phyloP scores from a whole-genome alignment of 495 filamentous ascomycete genomes.

The Penicillium flavigenum region DNA sequence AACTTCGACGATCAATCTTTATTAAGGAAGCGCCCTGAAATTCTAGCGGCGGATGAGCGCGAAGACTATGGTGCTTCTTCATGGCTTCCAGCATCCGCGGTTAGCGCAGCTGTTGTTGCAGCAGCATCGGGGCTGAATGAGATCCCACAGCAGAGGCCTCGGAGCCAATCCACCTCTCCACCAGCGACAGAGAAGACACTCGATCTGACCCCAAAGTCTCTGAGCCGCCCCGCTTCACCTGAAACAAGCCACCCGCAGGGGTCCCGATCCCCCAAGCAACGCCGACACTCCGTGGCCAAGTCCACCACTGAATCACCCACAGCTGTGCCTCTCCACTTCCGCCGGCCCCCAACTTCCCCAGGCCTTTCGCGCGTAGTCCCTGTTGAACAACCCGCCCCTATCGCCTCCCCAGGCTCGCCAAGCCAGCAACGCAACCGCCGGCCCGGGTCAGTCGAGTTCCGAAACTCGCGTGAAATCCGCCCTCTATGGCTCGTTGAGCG shows the following conservation, averaged over 20 bases:
- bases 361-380: conserved; percentile 37
- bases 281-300: conserved; percentile 34
- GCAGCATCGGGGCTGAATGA: conserved; percentile 25
- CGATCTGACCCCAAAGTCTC: conserved; percentile 35
- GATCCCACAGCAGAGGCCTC: conserved; percentile 29
- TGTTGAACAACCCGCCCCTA: conserved; percentile 24
- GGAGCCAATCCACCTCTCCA: conserved; percentile 41
- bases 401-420: conserved; percentile 32
- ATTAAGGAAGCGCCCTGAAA: conserved; percentile 53
- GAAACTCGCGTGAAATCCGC: conserved; percentile 46
- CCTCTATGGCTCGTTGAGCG: conserved; percentile 53
- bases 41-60: conserved; percentile 36
- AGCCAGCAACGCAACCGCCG: conserved; percentile 40
- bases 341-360: conserved; percentile 46
- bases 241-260: conserved; percentile 21
- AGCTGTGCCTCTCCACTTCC: conserved; percentile 51
- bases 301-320: conserved; percentile 45
- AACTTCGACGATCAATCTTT: conserved; percentile 43
- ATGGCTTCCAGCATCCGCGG: conserved; percentile 31
- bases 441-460: conserved; percentile 49
- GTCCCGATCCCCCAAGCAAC: conserved; percentile 18
- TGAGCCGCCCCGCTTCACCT: conserved; percentile 42
- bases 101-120: conserved; percentile 18
- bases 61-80: conserved; percentile 43
- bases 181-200: conserved; percentile 33